Conservation (phyloP, 805 yeast species). For the Candida odintsovae region DNA sequence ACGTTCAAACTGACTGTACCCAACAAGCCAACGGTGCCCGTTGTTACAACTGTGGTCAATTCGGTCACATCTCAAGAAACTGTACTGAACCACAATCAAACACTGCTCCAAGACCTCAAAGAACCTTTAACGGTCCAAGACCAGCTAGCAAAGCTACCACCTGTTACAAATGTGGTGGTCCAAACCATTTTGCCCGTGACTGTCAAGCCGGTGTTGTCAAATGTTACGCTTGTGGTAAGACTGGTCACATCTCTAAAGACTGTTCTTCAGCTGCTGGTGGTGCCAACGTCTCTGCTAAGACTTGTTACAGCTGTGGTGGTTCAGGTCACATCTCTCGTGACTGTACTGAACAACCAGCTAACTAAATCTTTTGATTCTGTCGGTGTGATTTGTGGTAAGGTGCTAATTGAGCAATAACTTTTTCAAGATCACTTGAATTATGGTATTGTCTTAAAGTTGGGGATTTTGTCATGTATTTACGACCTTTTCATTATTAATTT, state of each 20-base stretch:
- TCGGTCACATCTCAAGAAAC: slow-evolving; percentile 79
- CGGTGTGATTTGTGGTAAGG: slow-evolving; percentile 4
- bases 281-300: slow-evolving; percentile 28
- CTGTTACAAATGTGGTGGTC: slow-evolving; percentile 89
- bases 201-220: slow-evolving; percentile 66
- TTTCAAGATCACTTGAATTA: not conserved
- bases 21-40: slow-evolving; percentile 50
- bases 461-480: slow-evolving; percentile 14
- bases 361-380: not conserved
- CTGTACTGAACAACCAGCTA: slow-evolving; percentile 34
- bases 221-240: slow-evolving; percentile 90
- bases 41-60: slow-evolving; percentile 73
- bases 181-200: slow-evolving; percentile 90
- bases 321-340: slow-evolving; percentile 86
- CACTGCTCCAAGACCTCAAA: slow-evolving; percentile 14
- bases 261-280: slow-evolving; percentile 58
- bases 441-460: slow-evolving; percentile 3
- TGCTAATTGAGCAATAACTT: slow-evolving; percentile 2
- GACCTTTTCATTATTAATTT: slow-evolving; percentile 6
- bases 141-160: slow-evolving; percentile 38
- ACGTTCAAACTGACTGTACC: slow-evolving; percentile 79
- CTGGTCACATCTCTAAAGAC: slow-evolving; percentile 85
- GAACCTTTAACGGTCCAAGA: slow-evolving; percentile 15
- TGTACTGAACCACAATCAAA: slow-evolving; percentile 47
- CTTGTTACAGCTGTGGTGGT: slow-evolving; percentile 43